Percentiles rank a stretch among this genome's conserved stretches.
Evolutionary conservation across 768 basidiomycete genomes (phyloP).

Genomic region (Boletus sp.): DNA sequence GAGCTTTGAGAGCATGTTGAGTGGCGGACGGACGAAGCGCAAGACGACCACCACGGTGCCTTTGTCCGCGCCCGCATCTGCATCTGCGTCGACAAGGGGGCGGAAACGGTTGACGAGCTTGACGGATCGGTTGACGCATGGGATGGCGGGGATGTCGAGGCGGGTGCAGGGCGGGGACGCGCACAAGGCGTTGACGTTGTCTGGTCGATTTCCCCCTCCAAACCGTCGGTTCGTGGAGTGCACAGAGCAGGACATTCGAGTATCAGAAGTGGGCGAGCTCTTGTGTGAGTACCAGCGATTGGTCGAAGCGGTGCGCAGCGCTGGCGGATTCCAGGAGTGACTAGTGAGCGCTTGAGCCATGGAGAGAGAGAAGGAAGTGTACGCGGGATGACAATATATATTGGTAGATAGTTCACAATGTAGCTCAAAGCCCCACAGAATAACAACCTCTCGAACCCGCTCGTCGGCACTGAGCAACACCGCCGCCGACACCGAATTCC

Average conservation of each 20-base stretch:
- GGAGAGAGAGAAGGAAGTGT: background rate
- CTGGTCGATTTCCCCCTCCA: constrained; percentile 54
- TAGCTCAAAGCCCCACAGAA: too few species aligned
- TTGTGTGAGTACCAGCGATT: constrained; percentile 78
- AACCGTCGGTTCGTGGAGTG: constrained; percentile 70
- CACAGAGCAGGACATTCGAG: constrained; percentile 67
- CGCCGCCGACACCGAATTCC: too few species aligned
- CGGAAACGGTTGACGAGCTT: constrained; percentile 50
- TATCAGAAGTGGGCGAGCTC: constrained; percentile 79
- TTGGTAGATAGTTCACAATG: too few species aligned
- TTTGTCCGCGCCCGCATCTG: background rate
- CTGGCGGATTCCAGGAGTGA: constrained; percentile 42
- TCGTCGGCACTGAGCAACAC: too few species aligned
- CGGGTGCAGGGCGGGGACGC: constrained; percentile 35
- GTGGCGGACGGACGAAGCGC: constrained; percentile 24
- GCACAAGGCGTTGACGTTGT: constrained; percentile 36
- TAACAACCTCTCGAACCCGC: too few species aligned
- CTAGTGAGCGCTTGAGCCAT: too few species aligned
- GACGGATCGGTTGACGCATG: constrained; percentile 73
- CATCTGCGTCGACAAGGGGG: constrained; percentile 35
- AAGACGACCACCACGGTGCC: background rate
- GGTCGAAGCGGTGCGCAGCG: constrained; percentile 60
- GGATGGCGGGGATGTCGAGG: constrained; percentile 56
- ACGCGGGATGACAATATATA: background rate
- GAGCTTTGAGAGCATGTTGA: constrained; percentile 88